Base-by-base conservation (phyloP, 2,329 filamentous ascomycete species). In the Epichloe amarillans region DNA sequence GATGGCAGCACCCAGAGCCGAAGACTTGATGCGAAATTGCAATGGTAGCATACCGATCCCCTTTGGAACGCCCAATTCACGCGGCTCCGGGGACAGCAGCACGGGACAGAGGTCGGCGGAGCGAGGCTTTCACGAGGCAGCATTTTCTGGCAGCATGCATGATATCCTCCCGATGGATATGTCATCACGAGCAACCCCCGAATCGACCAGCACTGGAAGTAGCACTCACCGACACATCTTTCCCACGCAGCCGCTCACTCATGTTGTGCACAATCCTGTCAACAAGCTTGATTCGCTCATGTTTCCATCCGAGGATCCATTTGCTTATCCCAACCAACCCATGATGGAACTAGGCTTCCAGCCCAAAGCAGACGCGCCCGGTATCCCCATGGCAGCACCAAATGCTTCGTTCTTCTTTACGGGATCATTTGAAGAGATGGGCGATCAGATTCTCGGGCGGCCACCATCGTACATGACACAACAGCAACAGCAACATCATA, bases 271-370 rank as follows among this genome's bases (percentile, higher is more conserved):
- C 45, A 77, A 71, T 57, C 68, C 70, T 4, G 70, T 89, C 15
- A 78, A 84, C 56, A 85, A 87, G 61, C 74, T 90, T 6, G 83
- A 83, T 52, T 80, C 82, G 3, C 80, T 90, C 69, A 89, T 91
- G 83, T 91, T 91, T 60, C 83, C 85, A 1, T 84, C 84, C 0
- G 76, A 79, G 36, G 86, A 91, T 58, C 85, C 86, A 0, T 84
- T 91, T 55, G 84, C 83, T 0, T 93, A 91, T 59, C 86, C 85
- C 0, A 88, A 84, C 59, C 84, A 88, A 56, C 82, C 84, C 0
- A 79, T 84, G 70, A 82, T 84, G 69, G 73, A 79, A 57, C 70
- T 78, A 40, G 72, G 72, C 10, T 70, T 65, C 57, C 66, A 66
- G 26, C 57, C 61, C 30, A 66, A 65, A 54, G 58, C 63, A n/a